Evolutionary conservation across 257 asterid species (phyloP).

Genomic region (Gentiana straminea): DNA sequence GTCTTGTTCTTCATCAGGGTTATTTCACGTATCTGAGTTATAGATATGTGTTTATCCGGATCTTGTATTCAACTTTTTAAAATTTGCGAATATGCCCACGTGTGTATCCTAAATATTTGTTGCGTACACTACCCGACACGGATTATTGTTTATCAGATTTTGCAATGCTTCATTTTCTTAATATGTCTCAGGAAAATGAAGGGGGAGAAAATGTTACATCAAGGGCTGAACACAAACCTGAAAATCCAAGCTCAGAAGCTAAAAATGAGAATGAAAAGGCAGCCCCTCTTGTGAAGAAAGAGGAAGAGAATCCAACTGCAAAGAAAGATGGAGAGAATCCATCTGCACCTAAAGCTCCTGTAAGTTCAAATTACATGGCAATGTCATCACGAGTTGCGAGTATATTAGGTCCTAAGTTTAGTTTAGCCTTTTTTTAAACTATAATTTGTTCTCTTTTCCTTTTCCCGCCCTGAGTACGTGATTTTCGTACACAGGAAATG

Average conservation of each 20-base stretch:
- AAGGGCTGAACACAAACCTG: slow-evolving; percentile 31
- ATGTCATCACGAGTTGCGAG: no score
- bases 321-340: slow-evolving; percentile 55
- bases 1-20: no score
- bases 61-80: no score
- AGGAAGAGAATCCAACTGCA: slow-evolving; percentile 10
- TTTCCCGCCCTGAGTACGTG: neutral
- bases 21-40: no score
- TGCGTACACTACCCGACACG: no score
- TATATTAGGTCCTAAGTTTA: no score
- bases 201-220: slow-evolving; percentile 25
- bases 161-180: slow-evolving; percentile 6
- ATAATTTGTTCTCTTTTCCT: no score
- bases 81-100: no score
- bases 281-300: neutral
- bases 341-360: slow-evolving; percentile 37
- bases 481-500: slow-evolving; percentile 32
- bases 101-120: no score
- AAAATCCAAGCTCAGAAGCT: slow-evolving; percentile 23
- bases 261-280: slow-evolving; percentile 59
- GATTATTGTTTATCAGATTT: no score
- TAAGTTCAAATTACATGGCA: slow-evolving; percentile 20
- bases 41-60: no score
- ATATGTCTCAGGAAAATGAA: slow-evolving; percentile 26
- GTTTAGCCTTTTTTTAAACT: no score